Evolutionary conservation across 1,139 yeast genomes (phyloP).

Genomic region (Debaryomyces udenii): DNA sequence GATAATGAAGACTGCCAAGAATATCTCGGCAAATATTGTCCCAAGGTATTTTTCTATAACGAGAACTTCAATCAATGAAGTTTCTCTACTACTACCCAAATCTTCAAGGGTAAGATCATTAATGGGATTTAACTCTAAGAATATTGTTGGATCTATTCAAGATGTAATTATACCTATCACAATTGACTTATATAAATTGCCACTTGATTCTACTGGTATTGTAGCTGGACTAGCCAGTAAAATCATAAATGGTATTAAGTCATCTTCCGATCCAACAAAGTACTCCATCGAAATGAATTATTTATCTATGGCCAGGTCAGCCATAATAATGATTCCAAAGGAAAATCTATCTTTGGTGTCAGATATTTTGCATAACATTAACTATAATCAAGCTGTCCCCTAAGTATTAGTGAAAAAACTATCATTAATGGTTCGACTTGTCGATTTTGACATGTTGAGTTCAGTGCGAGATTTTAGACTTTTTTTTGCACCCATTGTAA

Average conservation of each 20-base stretch:
- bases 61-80: conserved; percentile 53
- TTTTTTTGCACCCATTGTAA: neutral
- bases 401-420: too few relatives aligned
- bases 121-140: conserved; percentile 46
- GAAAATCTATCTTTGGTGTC: conserved; percentile 44
- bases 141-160: conserved; percentile 58
- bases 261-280: conserved; percentile 17
- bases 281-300: conserved; percentile 57
- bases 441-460: too few relatives aligned
- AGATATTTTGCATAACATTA: conserved; percentile 18
- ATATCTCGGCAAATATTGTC: conserved; percentile 30
- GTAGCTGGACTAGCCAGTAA: conserved; percentile 67
- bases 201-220: conserved; percentile 66
- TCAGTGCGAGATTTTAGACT: neutral
- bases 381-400: neutral
- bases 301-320: conserved; percentile 64
- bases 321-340: conserved; percentile 60
- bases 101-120: conserved; percentile 35
- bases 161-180: conserved; percentile 62
- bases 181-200: conserved; percentile 57
- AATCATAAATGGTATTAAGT: conserved; percentile 38
- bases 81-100: conserved; percentile 57
- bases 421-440: too few relatives aligned
- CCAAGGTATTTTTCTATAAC: conserved; percentile 64
- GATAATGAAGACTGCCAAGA: conserved; percentile 38